Evolutionary conservation across 2,329 filamentous ascomycete genomes (phyloP).

Genomic region (Akanthomyces muscarius): DNA sequence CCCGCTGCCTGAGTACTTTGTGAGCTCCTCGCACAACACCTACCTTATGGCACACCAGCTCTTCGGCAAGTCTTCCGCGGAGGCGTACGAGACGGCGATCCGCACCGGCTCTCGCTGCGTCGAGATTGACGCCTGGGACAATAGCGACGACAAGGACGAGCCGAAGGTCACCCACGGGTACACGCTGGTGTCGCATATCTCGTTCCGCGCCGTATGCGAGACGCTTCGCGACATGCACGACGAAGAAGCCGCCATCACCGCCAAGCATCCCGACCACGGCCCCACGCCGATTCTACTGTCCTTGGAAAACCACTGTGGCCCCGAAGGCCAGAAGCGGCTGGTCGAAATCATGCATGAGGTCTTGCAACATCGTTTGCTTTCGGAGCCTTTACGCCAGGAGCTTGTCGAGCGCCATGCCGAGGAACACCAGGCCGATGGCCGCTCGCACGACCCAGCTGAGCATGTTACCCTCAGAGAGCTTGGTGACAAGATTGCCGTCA

Average conservation of each 20-base stretch:
- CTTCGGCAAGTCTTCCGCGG: conserved; percentile 57
- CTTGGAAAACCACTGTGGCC: conserved; percentile 63
- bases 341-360: conserved; percentile 63
- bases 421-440: conserved; percentile 43
- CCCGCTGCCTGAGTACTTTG: conserved; percentile 65
- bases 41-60: conserved; percentile 69
- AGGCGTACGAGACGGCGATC: conserved; percentile 60
- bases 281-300: conserved; percentile 60
- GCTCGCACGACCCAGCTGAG: conserved; percentile 43
- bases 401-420: conserved; percentile 8
- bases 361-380: conserved; percentile 57
- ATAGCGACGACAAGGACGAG: conserved; percentile 55
- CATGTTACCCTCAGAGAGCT: conserved; percentile 58
- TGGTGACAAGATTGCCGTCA: conserved; percentile 60
- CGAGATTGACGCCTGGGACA: conserved; percentile 71
- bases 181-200: conserved; percentile 62
- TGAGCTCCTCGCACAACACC: conserved; percentile 71
- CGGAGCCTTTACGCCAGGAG: conserved; percentile 51
- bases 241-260: conserved; percentile 46
- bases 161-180: conserved; percentile 69
- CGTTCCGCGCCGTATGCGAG: conserved; percentile 62
- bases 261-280: conserved; percentile 31
- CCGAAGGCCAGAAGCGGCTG: conserved; percentile 56
- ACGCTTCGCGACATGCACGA: conserved; percentile 61
- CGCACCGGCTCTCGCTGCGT: conserved; percentile 63